phyloP scores from a whole-genome alignment of 2,329 filamentous ascomycete species.

The Alternaria brassicicola region DNA sequence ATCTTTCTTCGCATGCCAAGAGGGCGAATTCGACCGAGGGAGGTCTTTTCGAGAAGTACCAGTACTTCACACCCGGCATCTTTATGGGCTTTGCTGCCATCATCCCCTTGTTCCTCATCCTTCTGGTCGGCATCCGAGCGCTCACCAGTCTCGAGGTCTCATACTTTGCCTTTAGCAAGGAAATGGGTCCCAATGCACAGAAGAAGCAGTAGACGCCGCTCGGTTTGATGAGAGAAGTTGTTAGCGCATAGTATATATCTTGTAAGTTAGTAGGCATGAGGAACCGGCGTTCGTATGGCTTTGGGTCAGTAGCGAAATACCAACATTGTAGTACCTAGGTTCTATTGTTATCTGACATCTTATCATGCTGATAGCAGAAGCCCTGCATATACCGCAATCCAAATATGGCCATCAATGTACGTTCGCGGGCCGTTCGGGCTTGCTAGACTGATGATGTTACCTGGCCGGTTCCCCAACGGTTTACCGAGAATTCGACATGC shows the following conservation, averaged over 20 bases:
- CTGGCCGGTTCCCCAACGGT: conserved; percentile 11
- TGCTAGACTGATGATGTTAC: conserved; percentile 4
- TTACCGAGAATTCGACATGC: conserved; percentile 1
- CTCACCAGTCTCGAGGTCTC: conserved; percentile 83
- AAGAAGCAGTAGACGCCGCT: conserved; percentile 71
- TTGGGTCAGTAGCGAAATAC: conserved; percentile 15
- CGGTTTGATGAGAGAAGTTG: background rate
- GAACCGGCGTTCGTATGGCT: conserved; percentile 10
- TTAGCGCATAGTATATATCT: conserved; percentile 10
- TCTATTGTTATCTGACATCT: background rate
- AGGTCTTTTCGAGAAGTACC: conserved; percentile 84
- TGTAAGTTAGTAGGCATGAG: conserved; percentile 16
- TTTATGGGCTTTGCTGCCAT: conserved; percentile 82
- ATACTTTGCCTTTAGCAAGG: conserved; percentile 95
- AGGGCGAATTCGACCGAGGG: conserved; percentile 33
- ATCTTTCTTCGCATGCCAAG: conserved; percentile 50
- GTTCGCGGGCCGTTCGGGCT: conserved; percentile 1
- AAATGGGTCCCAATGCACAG: conserved; percentile 85
- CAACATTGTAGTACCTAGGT: conserved; percentile 8
- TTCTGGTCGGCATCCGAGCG: conserved; percentile 78
- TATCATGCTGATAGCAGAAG: background rate
- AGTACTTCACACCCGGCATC: conserved; percentile 89
- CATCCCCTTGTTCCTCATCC: conserved; percentile 74
- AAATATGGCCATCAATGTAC: background rate
- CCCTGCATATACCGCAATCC: background rate